Evolutionary conservation across 2,329 filamentous ascomycete species (phyloP).

Genomic region (Incumbomyces lentus): DNA sequence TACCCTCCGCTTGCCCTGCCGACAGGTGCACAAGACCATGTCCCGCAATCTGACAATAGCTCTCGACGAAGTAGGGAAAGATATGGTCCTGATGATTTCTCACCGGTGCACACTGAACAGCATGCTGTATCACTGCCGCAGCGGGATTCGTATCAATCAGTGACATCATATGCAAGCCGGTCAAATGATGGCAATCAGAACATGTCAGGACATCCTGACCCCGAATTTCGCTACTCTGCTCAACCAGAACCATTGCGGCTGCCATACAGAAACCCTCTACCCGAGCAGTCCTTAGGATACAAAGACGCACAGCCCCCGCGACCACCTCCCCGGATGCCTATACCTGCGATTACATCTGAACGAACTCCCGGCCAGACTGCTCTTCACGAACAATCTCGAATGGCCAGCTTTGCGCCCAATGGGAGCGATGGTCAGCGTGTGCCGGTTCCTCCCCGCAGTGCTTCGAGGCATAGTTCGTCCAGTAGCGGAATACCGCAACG

Average conservation of each 20-base stretch:
- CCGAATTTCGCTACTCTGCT: not conserved
- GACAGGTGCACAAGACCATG: slow-evolving; percentile 6
- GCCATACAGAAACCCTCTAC: not conserved
- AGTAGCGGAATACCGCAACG: not conserved
- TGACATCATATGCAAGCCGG: slow-evolving; percentile 11
- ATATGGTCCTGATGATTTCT: slow-evolving; percentile 14
- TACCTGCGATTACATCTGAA: not conserved
- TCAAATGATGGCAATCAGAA: slow-evolving; percentile 6
- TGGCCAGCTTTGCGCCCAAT: not conserved
- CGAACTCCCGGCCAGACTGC: not conserved
- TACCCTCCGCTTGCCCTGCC: slow-evolving; percentile 2
- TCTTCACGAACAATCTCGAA: not conserved
- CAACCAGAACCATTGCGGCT: not conserved
- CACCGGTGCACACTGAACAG: slow-evolving; percentile 14
- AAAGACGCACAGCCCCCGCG: not conserved
- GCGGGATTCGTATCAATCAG: slow-evolving; percentile 4
- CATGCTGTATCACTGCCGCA: slow-evolving; percentile 9
- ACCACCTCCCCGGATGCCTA: not conserved
- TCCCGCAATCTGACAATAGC: not conserved
- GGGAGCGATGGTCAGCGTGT: not conserved
- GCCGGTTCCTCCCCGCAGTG: not conserved
- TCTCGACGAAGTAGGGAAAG: slow-evolving; percentile 6
- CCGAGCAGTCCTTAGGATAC: not conserved
- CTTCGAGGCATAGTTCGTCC: not conserved
- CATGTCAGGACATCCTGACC: slow-evolving; percentile 8